These are phyloP conservation scores for Micractinium conductrix DNA, from an alignment of 139 green algal genomes.

Conservation along the genomic window DNA sequence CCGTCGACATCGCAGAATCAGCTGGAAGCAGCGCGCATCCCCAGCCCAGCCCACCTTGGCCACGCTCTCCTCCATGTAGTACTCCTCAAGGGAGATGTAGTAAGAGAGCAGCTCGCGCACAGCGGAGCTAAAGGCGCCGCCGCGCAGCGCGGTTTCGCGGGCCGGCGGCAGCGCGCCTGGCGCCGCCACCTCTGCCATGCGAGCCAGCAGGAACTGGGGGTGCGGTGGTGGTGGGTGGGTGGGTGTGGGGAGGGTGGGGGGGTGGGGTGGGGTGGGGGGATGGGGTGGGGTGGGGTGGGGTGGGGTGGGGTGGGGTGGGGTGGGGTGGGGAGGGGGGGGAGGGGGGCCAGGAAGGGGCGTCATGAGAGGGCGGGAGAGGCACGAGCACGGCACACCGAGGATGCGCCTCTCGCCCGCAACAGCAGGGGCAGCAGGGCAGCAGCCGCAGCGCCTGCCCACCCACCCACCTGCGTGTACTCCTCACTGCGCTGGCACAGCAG, in stretches of 20 bases:
- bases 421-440: no score
- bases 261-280: neutral
- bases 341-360: no score
- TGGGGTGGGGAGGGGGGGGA: no score
- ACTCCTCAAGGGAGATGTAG: conserved; percentile 94
- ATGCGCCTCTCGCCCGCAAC: no score
- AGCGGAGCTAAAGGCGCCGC: conserved; percentile 60
- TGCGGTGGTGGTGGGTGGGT: neutral
- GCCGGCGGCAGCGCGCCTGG: conserved; percentile 37
- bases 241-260: neutral
- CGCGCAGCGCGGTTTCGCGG: conserved; percentile 57
- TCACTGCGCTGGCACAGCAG: conserved; percentile 81
- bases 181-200: conserved; percentile 61
- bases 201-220: conserved; percentile 74
- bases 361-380: no score
- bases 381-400: no score
- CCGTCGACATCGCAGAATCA: no score
- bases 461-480: conserved; percentile 84
- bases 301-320: neutral
- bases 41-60: conserved; percentile 63
- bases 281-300: neutral
- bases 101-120: conserved; percentile 84
- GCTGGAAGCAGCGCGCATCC: no score
- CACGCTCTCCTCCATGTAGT: conserved; percentile 90
- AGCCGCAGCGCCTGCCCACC: no score